Evolutionary conservation across 257 asterid genomes (phyloP).

Genomic region (Verbascum thapsus): DNA sequence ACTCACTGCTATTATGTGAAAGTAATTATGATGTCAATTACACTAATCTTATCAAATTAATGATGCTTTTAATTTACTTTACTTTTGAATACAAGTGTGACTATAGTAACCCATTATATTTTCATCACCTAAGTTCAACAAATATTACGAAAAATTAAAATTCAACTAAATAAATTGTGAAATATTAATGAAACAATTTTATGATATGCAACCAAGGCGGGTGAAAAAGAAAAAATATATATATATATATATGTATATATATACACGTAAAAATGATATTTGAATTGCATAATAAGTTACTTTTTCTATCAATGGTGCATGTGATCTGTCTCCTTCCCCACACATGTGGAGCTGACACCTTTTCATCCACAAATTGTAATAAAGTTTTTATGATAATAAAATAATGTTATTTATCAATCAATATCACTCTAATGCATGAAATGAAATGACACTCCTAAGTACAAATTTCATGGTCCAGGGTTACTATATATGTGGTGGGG

Average conservation of each 20-base stretch:
- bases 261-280: not conserved
- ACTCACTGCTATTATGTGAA: not conserved
- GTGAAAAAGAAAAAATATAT: no score
- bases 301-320: slow-evolving; percentile 3
- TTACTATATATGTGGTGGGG: no score
- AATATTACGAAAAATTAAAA: no score
- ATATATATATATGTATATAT: no score
- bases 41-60: not conserved
- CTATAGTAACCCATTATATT: no score
- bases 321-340: slow-evolving; percentile 15
- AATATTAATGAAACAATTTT: not conserved
- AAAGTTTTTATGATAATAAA: not conserved
- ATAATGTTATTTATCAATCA: slow-evolving; percentile 1
- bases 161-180: no score
- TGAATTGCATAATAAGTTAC: not conserved
- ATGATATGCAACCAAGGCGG: no score
- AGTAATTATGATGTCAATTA: not conserved
- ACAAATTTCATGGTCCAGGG: no score
- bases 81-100: no score
- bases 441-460: no score
- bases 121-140: no score
- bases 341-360: slow-evolving; percentile 18
- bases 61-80: not conserved
- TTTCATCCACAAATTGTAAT: not conserved
- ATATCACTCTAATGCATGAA: not conserved